Conservation (phyloP, 1,139 yeast species). For the Candida sanyaensis region DNA sequence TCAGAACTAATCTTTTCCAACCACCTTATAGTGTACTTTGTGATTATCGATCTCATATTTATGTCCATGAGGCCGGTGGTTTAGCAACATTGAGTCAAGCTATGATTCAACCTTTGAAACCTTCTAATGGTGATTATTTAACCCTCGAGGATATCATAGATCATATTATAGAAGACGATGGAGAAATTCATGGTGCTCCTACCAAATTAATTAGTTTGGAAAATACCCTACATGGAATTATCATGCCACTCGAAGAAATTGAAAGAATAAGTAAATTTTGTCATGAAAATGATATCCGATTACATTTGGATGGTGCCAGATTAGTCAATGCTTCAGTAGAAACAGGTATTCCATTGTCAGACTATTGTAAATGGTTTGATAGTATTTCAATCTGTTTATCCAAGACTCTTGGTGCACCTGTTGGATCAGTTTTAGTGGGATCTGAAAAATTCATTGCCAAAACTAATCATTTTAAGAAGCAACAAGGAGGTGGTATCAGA, state of each 20-base stretch:
- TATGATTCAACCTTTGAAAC: conserved; percentile 42
- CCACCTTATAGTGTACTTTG: conserved; percentile 49
- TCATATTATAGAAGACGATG: conserved; percentile 46
- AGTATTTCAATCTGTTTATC: conserved; percentile 49
- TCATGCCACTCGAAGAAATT: conserved; percentile 46
- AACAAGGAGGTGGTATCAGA: conserved; percentile 50
- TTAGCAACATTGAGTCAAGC: conserved; percentile 49
- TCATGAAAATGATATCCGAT: conserved; percentile 30
- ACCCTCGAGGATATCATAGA: conserved; percentile 42
- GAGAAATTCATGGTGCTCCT: conserved; percentile 51
- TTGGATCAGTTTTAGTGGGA: conserved; percentile 46
- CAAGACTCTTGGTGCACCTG: conserved; percentile 48
- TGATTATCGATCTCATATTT: conserved; percentile 44
- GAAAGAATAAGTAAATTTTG: conserved; percentile 39
- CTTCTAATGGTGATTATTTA: conserved; percentile 38
- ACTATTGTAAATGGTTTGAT: conserved; percentile 44
- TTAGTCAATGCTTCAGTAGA: conserved; percentile 49
- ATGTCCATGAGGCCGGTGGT: conserved; percentile 47
- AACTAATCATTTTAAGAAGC: conserved; percentile 50
- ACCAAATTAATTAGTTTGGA: conserved; percentile 48
- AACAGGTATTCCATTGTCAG: conserved; percentile 39
- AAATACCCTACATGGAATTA: conserved; percentile 48
- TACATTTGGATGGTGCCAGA: conserved; percentile 51
- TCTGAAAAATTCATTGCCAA: conserved; percentile 32
- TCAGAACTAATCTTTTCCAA: conserved; percentile 41